phyloP scores from a whole-genome alignment of 768 basidiomycete species.

The Sarcomyxa edulis region DNA sequence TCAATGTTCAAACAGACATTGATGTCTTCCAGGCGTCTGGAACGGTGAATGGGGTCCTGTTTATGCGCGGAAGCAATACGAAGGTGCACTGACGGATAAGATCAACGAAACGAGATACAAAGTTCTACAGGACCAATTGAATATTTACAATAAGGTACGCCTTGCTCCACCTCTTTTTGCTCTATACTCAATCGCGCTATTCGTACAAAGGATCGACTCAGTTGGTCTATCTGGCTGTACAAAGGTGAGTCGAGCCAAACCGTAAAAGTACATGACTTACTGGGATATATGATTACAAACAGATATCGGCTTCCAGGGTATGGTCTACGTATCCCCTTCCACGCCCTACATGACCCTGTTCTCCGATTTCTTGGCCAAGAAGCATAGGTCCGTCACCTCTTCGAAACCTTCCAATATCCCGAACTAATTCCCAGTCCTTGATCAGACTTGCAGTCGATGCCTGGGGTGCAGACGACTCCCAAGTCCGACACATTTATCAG shows the following conservation, averaged over 20 bases:
- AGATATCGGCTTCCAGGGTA: slow-evolving; percentile 85
- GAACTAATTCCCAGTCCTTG: no score
- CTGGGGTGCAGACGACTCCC: slow-evolving; percentile 67
- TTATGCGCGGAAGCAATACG: slow-evolving; percentile 60
- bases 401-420: no score
- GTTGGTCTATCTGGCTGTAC: slow-evolving; percentile 88
- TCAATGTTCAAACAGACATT: no score
- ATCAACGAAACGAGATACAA: slow-evolving; percentile 64
- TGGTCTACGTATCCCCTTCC: slow-evolving; percentile 64
- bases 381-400: no score
- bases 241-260: no score
- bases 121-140: slow-evolving; percentile 72
- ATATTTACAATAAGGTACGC: slow-evolving; percentile 58
- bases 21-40: no score
- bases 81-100: slow-evolving; percentile 51
- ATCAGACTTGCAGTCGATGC: slow-evolving; percentile 74
- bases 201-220: slow-evolving; percentile 49
- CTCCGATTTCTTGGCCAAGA: slow-evolving; percentile 66
- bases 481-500: slow-evolving; percentile 49
- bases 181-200: not conserved
- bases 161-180: slow-evolving; percentile 4
- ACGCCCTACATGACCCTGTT: slow-evolving; percentile 72
- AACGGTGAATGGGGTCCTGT: slow-evolving; percentile 86
- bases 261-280: no score
- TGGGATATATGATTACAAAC: no score